Conservation (phyloP, 345 rosid species). For the Pelargonium nanum region DNA sequence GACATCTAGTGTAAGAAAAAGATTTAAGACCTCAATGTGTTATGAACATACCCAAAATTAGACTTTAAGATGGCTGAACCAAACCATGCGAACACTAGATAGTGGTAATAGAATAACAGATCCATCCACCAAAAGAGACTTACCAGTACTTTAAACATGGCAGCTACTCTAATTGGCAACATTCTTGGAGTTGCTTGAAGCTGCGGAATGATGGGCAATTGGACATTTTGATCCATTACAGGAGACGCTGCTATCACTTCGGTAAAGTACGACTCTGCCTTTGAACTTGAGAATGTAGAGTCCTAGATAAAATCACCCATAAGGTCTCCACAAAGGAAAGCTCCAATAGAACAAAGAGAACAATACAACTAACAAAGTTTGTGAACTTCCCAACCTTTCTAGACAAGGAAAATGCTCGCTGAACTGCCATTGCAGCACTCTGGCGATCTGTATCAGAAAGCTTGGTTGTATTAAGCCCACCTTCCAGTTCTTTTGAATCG, state of each 20-base stretch:
- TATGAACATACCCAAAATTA: no score
- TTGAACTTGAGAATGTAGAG: conserved; percentile 39
- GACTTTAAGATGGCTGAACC: neutral
- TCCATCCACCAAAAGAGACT: conserved; percentile 17
- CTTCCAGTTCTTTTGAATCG: conserved; percentile 40
- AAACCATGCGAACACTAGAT: neutral
- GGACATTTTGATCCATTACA: conserved; percentile 23
- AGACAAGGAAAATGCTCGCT: conserved; percentile 66
- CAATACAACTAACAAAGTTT: conserved; percentile 3
- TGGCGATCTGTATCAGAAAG: conserved; percentile 54
- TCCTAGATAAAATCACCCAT: conserved; percentile 33
- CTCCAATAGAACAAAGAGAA: conserved; percentile 4
- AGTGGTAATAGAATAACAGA: no score
- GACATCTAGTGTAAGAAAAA: neutral
- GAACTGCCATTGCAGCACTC: conserved; percentile 83
- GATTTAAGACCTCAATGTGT: neutral
- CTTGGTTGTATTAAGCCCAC: conserved; percentile 28
- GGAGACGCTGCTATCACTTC: conserved; percentile 69
- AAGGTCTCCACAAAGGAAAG: neutral
- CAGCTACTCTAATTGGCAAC: conserved; percentile 73
- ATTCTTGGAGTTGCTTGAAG: conserved; percentile 47
- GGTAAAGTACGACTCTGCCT: conserved; percentile 49
- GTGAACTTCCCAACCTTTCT: conserved; percentile 37
- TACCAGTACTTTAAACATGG: conserved; percentile 85
- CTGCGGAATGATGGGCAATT: conserved; percentile 65